Conservation (phyloP, 192 early-diverging fungal species). For the Dimargaris cristalligena region DNA sequence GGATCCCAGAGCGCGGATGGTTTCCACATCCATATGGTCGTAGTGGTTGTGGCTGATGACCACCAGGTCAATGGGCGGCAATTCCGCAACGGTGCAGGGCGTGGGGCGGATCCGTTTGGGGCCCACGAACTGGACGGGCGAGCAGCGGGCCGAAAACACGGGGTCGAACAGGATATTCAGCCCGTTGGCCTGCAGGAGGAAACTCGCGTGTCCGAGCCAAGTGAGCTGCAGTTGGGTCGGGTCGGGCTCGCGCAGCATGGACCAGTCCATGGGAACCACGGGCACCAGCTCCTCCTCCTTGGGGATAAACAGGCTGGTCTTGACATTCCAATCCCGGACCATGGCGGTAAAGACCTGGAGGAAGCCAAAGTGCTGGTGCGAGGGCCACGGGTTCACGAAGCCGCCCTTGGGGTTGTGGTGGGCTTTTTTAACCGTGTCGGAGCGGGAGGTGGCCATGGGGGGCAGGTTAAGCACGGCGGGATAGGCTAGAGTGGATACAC, state of each 20-base stretch:
- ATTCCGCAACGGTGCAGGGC: constrained; percentile 42
- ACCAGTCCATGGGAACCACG: constrained; percentile 17
- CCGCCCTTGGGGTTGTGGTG: constrained; percentile 36
- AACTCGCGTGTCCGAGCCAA: constrained; percentile 48
- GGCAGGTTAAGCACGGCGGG: background rate
- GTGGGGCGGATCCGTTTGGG: constrained; percentile 47
- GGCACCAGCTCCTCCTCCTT: constrained; percentile 12
- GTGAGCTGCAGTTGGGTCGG: constrained; percentile 22
- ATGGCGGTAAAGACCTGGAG: background rate
- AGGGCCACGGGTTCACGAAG: constrained; percentile 49
- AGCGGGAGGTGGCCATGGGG: background rate
- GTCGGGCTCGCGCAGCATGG: constrained; percentile 12
- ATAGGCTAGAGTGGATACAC: background rate
- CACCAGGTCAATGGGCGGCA: constrained; percentile 54
- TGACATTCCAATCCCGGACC: constrained; percentile 16
- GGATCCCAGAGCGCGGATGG: constrained; percentile 34
- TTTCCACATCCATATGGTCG: constrained; percentile 62
- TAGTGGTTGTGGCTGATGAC: constrained; percentile 80
- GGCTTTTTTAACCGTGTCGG: constrained; percentile 12
- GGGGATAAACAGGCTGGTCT: constrained; percentile 11
- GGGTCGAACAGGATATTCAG: constrained; percentile 62
- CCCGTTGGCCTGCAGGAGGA: constrained; percentile 43
- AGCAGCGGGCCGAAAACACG: constrained; percentile 53
- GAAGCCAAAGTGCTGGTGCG: constrained; percentile 4
- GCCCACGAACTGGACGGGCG: constrained; percentile 45